Conservation (phyloP, 495 filamentous ascomycete genomes). For the Hypoxylon lienhwacheense region DNA sequence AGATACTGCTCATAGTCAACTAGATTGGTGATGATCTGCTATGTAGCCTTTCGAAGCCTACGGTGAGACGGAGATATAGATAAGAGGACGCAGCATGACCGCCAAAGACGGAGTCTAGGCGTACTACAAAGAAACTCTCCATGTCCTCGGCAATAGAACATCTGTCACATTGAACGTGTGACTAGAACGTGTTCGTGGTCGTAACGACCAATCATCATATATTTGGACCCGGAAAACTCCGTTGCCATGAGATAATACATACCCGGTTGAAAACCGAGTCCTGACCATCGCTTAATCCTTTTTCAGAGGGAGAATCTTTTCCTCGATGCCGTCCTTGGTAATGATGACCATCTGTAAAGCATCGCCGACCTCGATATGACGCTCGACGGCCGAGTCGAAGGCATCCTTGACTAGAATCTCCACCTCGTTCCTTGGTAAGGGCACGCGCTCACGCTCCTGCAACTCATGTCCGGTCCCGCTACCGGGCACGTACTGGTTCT, state of each 20-base stretch:
- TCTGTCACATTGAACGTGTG: neutral
- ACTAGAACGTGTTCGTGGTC: neutral
- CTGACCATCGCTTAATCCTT: slow-evolving; percentile 64
- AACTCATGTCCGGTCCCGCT: slow-evolving; percentile 82
- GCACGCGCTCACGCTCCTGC: slow-evolving; percentile 64
- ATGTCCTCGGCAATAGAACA: neutral
- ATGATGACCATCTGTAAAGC: slow-evolving; percentile 93
- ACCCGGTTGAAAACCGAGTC: slow-evolving; percentile 16
- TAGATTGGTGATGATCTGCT: too few species aligned
- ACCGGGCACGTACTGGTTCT: slow-evolving; percentile 95
- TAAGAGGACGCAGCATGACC: too few species aligned
- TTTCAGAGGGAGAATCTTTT: slow-evolving; percentile 82
- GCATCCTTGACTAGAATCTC: slow-evolving; percentile 92
- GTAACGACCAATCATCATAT: slow-evolving; percentile 22
- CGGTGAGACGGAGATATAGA: too few species aligned
- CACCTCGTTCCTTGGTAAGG: slow-evolving; percentile 69
- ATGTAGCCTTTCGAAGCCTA: too few species aligned
- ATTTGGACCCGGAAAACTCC: slow-evolving; percentile 25
- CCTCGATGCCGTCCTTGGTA: slow-evolving; percentile 84
- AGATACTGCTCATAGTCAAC: too few species aligned
- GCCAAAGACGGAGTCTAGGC: neutral
- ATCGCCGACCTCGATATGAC: slow-evolving; percentile 98
- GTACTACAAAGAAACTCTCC: neutral
- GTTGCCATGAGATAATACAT: slow-evolving; percentile 33
- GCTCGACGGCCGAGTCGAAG: slow-evolving; percentile 95